Base-by-base conservation (phyloP, 345 rosid genomes). In the Populus pruinosa region DNA sequence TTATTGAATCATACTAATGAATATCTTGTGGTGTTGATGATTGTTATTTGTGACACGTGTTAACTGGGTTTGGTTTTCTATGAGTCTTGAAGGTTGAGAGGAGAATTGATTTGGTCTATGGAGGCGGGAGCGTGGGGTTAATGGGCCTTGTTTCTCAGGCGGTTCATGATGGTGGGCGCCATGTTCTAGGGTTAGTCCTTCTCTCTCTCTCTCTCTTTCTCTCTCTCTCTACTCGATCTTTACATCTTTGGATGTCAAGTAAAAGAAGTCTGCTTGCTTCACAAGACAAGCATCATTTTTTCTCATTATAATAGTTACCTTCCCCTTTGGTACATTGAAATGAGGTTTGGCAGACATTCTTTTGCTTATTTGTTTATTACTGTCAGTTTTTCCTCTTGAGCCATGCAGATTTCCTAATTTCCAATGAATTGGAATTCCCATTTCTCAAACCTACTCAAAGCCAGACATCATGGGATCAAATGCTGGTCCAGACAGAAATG, bases 81-180 rank as follows among this genome's bases (percentile, higher is more conserved):
- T 86, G 87, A 41, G 44, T 72, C 70, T 12, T 29, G 77, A 78
- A 94, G 98, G 98, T 94, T 89, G 97, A 92, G 80, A 90, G 88
- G 83, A 90, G 90, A 84, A 92, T 92, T 90, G 97, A 94, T 86
- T 85, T 94, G 91, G 97, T 94, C 67, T 94, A 92, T 79, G 98
- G 98, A 82, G 98, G 98, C 73, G 96, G 98, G 67, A 92, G 97
- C 92, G 92, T 92, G 89, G 98, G 98, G 65, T 88, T 94, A 83
- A 94, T 94, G 98, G 98, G 97, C 82, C 94, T 94, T 75, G 94
- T 94, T 83, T 94, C 98, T 86, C 98, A 94, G 80, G 97, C 93
- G 44, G 98, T 92, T 89, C 96, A 91, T 92, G 92, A 90, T 92
- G 98, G 96, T 73, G 98, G 97, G 81, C 97, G 98, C 83, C 98